Evolutionary conservation across 106 monocot genomes (phyloP), one percentile per base, ranked within the genome.

Genomic region (Amphibolis antarctica): DNA sequence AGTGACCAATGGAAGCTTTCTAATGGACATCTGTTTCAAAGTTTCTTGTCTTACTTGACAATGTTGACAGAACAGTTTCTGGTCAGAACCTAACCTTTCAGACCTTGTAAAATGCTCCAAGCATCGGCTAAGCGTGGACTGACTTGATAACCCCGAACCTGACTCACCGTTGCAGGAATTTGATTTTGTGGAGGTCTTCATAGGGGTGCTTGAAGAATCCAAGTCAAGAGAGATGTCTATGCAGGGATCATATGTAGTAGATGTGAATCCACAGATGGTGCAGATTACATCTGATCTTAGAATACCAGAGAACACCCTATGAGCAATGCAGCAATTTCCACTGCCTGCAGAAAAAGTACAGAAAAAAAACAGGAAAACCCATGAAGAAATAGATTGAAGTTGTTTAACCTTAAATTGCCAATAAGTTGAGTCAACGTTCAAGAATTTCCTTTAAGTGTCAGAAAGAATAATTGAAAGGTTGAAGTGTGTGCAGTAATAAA

Each of bases 231-330:
- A 96, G 54, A 90, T 83, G 72, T 96, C 89, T 24, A 96, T 71
- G 60, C 94, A 89, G 25, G 94, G 94, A 55, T 96, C 89, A 56
- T 81, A 86, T 62, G 89, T 89, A 15, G 94, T 96, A 29, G 94
- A 96, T 43, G 94, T 90, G 78, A 82, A 89, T 12, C 94, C 94
- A 71, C 94, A 96, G 13, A 71, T 63, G 15, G 84, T 84, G 71
- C 94, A 96, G 25, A 79, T 96, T 11, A 96, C 89, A 71, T 96
- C 94, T 27, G 94, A 96, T 72, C 94, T 89, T 66, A 96, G 73
- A 46, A 73, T 84, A 68, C 89, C 89, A 63, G 94, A 90, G 69
- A 96, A 96, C 19, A 96, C 76, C 50, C 76, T 81, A 52, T 90
- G 94, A 10, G 89, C 89, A 66, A 96, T 84, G 74, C 94, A 96